Evolutionary conservation across 1,284 basidiomycete species (phyloP).

Genomic region (Volvariella volvacea): DNA sequence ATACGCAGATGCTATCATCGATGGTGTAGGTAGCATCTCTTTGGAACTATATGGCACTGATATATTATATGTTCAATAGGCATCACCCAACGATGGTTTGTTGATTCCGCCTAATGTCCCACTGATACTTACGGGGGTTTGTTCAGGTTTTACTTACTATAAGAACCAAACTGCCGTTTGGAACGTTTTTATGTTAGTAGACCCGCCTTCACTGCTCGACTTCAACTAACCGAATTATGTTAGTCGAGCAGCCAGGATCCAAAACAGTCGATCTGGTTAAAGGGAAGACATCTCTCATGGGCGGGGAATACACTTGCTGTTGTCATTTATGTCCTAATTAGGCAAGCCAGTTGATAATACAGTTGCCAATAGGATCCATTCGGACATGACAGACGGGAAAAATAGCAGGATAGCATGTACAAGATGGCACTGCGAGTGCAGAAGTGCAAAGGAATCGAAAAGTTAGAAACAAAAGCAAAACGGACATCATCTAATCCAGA

Average conservation of each 20-base stretch:
- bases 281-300: no score
- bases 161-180: conserved; percentile 46
- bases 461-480: no score
- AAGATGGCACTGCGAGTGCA: no score
- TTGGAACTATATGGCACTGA: not conserved
- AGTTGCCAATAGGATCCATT: no score
- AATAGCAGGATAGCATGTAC: no score
- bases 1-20: conserved; percentile 43
- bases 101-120: not conserved
- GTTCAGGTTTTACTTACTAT: conserved; percentile 36
- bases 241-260: conserved; percentile 31
- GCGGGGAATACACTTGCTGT: no score
- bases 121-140: not conserved
- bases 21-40: conserved; percentile 26
- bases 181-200: conserved; percentile 41
- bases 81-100: conserved; percentile 50
- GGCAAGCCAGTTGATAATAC: no score
- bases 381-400: no score
- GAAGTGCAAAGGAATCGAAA: no score
- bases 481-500: no score
- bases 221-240: not conserved
- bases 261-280: conserved; percentile 22
- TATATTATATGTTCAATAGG: conserved; percentile 16
- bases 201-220: not conserved
- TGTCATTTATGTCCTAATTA: no score